phyloP scores from a whole-genome alignment of 192 early-diverging fungal genomes.

The Spizellomyces sp. region DNA sequence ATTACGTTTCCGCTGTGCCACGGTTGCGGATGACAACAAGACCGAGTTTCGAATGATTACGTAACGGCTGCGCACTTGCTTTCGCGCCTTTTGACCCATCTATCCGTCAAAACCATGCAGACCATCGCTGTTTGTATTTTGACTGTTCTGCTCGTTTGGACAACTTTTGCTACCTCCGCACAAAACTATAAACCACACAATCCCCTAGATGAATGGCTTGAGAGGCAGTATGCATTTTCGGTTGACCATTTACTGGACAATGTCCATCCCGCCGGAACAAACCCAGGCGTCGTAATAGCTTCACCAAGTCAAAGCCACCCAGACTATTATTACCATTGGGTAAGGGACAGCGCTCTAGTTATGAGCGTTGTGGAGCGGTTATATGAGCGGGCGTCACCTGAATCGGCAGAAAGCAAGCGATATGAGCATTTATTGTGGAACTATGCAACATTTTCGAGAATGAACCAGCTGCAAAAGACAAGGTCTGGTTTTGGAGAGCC shows the following conservation, averaged over 20 bases:
- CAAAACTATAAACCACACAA: no score
- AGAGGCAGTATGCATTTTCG: background rate
- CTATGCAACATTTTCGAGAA: constrained; percentile 38
- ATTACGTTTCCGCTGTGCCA: no score
- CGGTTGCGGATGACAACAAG: no score
- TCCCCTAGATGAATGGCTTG: constrained; percentile 5
- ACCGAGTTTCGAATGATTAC: no score
- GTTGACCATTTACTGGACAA: constrained; percentile 21
- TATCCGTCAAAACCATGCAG: no score
- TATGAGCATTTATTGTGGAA: constrained; percentile 35
- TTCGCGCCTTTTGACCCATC: no score
- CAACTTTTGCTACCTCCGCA: no score
- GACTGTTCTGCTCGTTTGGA: no score
- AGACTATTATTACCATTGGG: constrained; percentile 81
- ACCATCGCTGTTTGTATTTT: no score
- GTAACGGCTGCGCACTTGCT: no score
- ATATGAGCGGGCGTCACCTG: constrained; percentile 1
- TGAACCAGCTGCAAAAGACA: constrained; percentile 22
- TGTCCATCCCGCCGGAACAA: constrained; percentile 17
- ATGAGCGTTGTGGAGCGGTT: constrained; percentile 49
- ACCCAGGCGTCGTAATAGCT: constrained; percentile 11
- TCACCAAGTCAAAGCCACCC: constrained; percentile 10
- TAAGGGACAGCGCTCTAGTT: constrained; percentile 64
- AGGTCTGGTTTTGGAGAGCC: constrained; percentile 61
- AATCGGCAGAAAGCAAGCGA: constrained; percentile 8